Percentiles rank a stretch among this genome's conserved stretches.
These are phyloP conservation scores for Pythium guiyangense DNA, from an alignment of 352 stramenopile genomes.

Conservation along the genomic window DNA sequence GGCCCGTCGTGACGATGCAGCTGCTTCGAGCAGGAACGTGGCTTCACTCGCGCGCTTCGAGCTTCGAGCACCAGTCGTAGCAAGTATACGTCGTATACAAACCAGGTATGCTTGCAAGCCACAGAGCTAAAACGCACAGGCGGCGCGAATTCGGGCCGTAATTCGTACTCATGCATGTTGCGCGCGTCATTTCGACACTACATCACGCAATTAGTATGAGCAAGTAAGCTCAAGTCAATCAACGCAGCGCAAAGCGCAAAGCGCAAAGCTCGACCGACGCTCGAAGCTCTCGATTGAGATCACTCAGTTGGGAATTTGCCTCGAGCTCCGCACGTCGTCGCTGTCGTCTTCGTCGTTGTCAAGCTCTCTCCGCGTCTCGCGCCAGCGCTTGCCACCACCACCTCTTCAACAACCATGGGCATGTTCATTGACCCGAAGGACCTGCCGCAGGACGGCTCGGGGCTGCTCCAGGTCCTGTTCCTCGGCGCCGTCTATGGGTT, in stretches of 20 bases:
- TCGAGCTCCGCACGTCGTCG: slow-evolving; percentile 5
- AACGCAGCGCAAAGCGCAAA: neutral
- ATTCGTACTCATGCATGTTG: no score
- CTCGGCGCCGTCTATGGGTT: slow-evolving; percentile 95
- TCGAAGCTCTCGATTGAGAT: neutral
- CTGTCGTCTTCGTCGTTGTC: neutral
- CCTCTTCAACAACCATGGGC: slow-evolving; percentile 2
- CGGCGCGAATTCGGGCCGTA: no score
- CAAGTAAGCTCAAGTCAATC: neutral
- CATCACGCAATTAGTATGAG: no score
- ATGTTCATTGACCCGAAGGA: slow-evolving; percentile 87
- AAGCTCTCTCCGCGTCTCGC: neutral
- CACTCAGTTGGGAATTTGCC: slow-evolving; percentile 15
- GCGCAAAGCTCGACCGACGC: neutral
- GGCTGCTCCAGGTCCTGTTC: slow-evolving; percentile 91
- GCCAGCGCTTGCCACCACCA: slow-evolving; percentile 3
- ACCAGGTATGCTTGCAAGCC: no score
- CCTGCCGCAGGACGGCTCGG: slow-evolving; percentile 69
- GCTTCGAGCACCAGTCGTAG: no score
- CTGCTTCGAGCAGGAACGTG: no score
- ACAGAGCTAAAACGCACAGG: no score
- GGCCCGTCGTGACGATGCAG: no score
- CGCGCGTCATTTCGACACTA: no score
- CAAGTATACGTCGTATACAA: no score
- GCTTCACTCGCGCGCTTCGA: no score